Evolutionary conservation across 768 basidiomycete species (phyloP), one percentile per base, ranked within the genome.

Genomic region (Trametopsis cervina): DNA sequence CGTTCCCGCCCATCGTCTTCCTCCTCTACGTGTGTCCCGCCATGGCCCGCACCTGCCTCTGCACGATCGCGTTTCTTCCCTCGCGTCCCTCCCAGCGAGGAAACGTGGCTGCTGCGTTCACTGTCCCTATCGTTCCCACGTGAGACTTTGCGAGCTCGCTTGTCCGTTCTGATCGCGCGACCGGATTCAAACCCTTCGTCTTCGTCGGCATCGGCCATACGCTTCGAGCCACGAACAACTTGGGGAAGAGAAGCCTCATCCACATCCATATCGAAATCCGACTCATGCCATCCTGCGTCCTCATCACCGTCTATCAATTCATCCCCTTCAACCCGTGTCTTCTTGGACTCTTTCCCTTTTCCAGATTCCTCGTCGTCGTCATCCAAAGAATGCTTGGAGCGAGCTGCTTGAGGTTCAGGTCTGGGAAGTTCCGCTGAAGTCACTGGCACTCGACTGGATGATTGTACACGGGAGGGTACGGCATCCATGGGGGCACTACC

Each of bases 31-130:
- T 55, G 25, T 4, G 73, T 69, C 42, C 77, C 77, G 54, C 85
- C 84, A 33, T 33, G 29, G 21, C 75, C 79, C 3, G 84, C 85
- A 5, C 76, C 85, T 47, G 83, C 83, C 59, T 85, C 84, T 5
- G 76, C 73, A 35, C 83, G 81, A 63, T 84, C 84, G 52, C 87
- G 80, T 67, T 90, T 90, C 71, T 76, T 85, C 39, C 85, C 85
- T 51, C 80, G 44, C 15, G 21, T 47, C n/a, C 40, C 10, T 18
- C 44, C 40, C 1, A 41, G 22, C 21, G 24, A 38, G 12, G 26
- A 26, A 7, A 47, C 50, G 2, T 44, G 26, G 11, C 50, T 54
- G 35, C 44, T 43, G 2, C 29, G 35, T 13, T 53, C 52, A 3
- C 49, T 47, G 11, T 42, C 46, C 3, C 49, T 50, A 10, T 47